phyloP scores from a whole-genome alignment of 805 yeast genomes.

The Teunomyces stri region DNA sequence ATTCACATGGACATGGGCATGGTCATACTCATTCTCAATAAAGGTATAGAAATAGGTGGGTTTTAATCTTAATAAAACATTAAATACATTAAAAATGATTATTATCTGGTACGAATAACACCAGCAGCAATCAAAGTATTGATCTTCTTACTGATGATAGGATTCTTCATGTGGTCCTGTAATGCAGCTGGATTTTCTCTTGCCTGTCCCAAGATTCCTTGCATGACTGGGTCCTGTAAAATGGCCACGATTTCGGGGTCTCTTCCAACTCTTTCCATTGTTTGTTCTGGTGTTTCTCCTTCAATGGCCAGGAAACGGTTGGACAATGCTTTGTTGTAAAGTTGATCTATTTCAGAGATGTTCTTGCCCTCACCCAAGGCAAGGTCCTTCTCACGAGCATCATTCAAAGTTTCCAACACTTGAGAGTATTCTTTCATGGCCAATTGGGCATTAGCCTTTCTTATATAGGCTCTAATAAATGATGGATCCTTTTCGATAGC shows the following conservation, averaged over 20 bases:
- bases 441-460: conserved; percentile 93
- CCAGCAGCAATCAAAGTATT: conserved; percentile 93
- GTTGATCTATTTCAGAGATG: conserved; percentile 74
- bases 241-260: conserved; percentile 94
- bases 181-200: conserved; percentile 93
- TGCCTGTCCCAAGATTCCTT: conserved; percentile 90
- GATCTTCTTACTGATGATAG: conserved; percentile 84
- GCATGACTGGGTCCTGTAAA: conserved; percentile 94
- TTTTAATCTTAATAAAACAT: conserved; percentile 1
- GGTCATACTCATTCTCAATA: neutral
- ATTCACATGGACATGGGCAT: neutral
- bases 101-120: conserved; percentile 80
- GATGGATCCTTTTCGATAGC: conserved; percentile 88
- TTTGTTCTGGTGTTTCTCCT: conserved; percentile 92
- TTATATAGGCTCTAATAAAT: conserved; percentile 90
- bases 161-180: conserved; percentile 97
- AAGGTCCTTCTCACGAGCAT: conserved; percentile 72
- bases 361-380: conserved; percentile 57
- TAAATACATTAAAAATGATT: neutral
- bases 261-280: conserved; percentile 82
- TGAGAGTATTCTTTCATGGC: conserved; percentile 84
- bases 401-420: conserved; percentile 76
- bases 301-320: conserved; percentile 80
- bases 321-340: conserved; percentile 71
- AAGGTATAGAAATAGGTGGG: neutral